Conservation (phyloP, 2,329 filamentous ascomycete genomes). For the Monosporascus sp. region DNA sequence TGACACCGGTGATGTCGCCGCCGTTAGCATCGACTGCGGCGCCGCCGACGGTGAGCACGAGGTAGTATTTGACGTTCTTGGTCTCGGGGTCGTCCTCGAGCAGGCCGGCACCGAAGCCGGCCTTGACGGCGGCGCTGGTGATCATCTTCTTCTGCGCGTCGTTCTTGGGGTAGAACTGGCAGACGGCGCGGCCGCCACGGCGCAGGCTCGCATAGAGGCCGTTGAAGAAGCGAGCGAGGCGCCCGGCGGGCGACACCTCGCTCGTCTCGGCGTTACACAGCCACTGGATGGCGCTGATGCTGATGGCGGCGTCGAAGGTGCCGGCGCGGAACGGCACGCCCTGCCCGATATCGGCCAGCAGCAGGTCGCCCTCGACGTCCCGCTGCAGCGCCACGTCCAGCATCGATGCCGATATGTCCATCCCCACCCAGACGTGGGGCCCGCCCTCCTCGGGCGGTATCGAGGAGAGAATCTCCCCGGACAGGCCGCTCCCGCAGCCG, state of each 20-base stretch:
- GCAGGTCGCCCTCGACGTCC: slow-evolving; percentile 88
- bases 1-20: slow-evolving; percentile 85
- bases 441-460: slow-evolving; percentile 65
- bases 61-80: slow-evolving; percentile 94
- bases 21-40: slow-evolving; percentile 42
- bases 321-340: slow-evolving; percentile 91
- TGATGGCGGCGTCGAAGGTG: slow-evolving; percentile 90
- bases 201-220: slow-evolving; percentile 80
- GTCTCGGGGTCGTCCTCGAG: slow-evolving; percentile 94
- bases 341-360: slow-evolving; percentile 92
- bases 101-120: slow-evolving; percentile 91
- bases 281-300: slow-evolving; percentile 97
- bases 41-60: slow-evolving; percentile 85
- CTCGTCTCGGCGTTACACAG: slow-evolving; percentile 90
- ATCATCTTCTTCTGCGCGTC: slow-evolving; percentile 90
- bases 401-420: slow-evolving; percentile 96
- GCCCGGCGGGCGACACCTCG: slow-evolving; percentile 73
- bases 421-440: slow-evolving; percentile 92
- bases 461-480: slow-evolving; percentile 86
- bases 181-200: slow-evolving; percentile 83
- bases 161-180: slow-evolving; percentile 98
- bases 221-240: slow-evolving; percentile 84
- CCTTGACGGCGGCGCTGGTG: slow-evolving; percentile 79
- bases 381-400: slow-evolving; percentile 88
- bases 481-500: slow-evolving; percentile 93